Base-by-base conservation (phyloP, 805 yeast species). In the Ogataea ganodermae region DNA sequence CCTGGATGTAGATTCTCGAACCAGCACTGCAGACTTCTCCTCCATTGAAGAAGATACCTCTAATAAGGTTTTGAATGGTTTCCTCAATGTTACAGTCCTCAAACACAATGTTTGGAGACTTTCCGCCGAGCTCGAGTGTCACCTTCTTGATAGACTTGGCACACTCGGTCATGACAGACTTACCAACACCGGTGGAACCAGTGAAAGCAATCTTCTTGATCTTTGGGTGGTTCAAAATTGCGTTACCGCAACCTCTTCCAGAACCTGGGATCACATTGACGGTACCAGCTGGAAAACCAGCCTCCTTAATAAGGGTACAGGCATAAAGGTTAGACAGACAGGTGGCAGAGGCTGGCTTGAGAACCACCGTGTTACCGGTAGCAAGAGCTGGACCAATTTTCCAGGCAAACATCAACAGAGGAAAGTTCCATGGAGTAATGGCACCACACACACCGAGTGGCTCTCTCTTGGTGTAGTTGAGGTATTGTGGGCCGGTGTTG, bases 371-470 rank as follows among this genome's bases (percentile, higher is more conserved):
- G 78, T 89, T 89, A 72, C 96, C 96, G 45, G 96, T 80, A 48
- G 95, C 95, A 56, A 90, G 69, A 48, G 95, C 96, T 39, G 97
- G 97, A 49, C 91, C 96, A 52, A 91, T 74, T 71, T 91, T 91
- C 97, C 97, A 91, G 23, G 95, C 75, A 75, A 89, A 86, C 94
- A 91, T 90, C 67, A 89, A 78, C 59, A 91, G 71, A 53, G 97
- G 97, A 81, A 89, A 91, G 74, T 91, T 91, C 97, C 97, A 91
- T 59, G 97, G 97, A 57, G 91, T 90, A 64, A 91, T 87, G 70
- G 89, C 96, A 50, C 96, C 97, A 68, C 96, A 89, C 39, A 91
- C 97, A 66, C 97, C 97, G 61, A 88, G 74, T 50, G 97, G 96
- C 71, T 90, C 96, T 69, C 86, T 85, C 68, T 83, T 81, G 55